phyloP scores from a whole-genome alignment of 2,329 filamentous ascomycete genomes.

The Colletotrichum cereale region DNA sequence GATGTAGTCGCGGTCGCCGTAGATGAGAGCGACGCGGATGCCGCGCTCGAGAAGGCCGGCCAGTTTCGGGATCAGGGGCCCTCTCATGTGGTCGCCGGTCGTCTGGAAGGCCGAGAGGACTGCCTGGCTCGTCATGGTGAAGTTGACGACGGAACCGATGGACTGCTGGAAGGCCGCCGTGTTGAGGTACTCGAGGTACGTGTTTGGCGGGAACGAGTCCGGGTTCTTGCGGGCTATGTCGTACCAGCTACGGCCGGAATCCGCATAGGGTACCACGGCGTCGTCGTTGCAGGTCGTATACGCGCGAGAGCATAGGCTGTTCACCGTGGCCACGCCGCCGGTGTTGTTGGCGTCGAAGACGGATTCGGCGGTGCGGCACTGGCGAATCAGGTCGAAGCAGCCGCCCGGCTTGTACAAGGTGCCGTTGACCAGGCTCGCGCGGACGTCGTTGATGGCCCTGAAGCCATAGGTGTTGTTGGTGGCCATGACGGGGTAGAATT shows the following conservation, averaged over 20 bases:
- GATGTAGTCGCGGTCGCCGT: slow-evolving; percentile 74
- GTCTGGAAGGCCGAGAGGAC: slow-evolving; percentile 61
- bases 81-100: slow-evolving; percentile 73
- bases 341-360: slow-evolving; percentile 38
- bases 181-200: slow-evolving; percentile 75
- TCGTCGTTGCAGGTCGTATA: slow-evolving; percentile 61
- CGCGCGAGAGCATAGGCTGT: slow-evolving; percentile 28
- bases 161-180: slow-evolving; percentile 65
- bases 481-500: slow-evolving; percentile 68
- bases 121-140: slow-evolving; percentile 61
- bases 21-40: slow-evolving; percentile 78
- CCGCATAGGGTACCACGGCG: slow-evolving; percentile 69
- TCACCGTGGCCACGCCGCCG: slow-evolving; percentile 30
- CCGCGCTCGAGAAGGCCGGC: slow-evolving; percentile 71
- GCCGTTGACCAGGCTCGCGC: slow-evolving; percentile 36
- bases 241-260: slow-evolving; percentile 68
- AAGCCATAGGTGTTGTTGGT: slow-evolving; percentile 74
- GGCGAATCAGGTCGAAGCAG: slow-evolving; percentile 37
- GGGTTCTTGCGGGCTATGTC: slow-evolving; percentile 68
- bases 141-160: slow-evolving; percentile 71
- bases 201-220: slow-evolving; percentile 73
- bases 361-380: slow-evolving; percentile 38
- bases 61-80: slow-evolving; percentile 69
- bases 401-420: slow-evolving; percentile 35
- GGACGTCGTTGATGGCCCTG: slow-evolving; percentile 57